Evolutionary conservation across 257 asterid genomes (phyloP).

Genomic region (Solanum habrochaites): DNA sequence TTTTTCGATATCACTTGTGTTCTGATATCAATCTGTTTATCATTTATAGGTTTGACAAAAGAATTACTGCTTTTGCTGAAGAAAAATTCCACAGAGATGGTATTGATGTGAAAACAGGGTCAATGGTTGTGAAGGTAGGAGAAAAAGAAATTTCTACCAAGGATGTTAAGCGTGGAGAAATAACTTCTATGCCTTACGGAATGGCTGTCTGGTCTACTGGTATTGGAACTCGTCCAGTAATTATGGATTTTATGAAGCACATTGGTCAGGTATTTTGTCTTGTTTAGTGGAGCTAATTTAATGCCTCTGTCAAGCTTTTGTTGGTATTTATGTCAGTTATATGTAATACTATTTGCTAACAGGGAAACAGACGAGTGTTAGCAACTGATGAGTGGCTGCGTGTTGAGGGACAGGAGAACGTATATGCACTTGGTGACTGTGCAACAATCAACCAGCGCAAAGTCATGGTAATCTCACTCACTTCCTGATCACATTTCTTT

Average conservation of each 20-base stretch:
- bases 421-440: constrained; percentile 87
- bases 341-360: not conserved
- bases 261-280: constrained; percentile 69
- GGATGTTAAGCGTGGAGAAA: constrained; percentile 59
- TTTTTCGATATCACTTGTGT: not conserved
- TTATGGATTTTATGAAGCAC: constrained; percentile 76
- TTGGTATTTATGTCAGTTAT: not conserved
- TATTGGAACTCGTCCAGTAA: constrained; percentile 90
- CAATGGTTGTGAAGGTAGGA: constrained; percentile 85
- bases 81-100: constrained; percentile 86
- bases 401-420: constrained; percentile 56
- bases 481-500: not conserved
- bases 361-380: constrained; percentile 75
- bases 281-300: not conserved
- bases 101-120: constrained; percentile 72
- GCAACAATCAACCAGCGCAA: constrained; percentile 90
- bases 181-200: constrained; percentile 75
- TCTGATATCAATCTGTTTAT: not conserved
- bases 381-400: constrained; percentile 97
- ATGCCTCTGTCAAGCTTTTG: not conserved
- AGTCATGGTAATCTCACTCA: constrained; percentile 55
- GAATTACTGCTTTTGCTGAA: constrained; percentile 92
- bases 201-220: constrained; percentile 99
- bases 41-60: constrained; percentile 81
- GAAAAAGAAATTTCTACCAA: constrained; percentile 74